A percentile compares a stretch with the other conserved stretches of the same genome.
These are phyloP conservation scores for Coprinellus aureogranulatus DNA, from an alignment of 768 basidiomycete species.

Conservation along the genomic window DNA sequence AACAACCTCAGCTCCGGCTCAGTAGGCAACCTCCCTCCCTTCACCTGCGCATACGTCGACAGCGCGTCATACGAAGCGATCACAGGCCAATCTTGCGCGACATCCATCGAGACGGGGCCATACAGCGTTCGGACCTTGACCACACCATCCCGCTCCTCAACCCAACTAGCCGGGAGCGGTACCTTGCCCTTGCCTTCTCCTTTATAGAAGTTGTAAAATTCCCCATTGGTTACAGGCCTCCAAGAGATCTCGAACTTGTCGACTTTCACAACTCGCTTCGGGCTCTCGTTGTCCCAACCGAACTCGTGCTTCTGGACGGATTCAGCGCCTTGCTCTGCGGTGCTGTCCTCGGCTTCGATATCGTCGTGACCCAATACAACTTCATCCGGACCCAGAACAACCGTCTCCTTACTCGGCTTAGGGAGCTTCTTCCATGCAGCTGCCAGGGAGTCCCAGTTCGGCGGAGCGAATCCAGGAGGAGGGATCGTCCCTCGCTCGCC, in stretches of 20 bases:
- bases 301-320: conserved; percentile 61
- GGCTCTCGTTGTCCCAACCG: conserved; percentile 96
- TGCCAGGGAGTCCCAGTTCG: conserved; percentile 63
- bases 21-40: conserved; percentile 92
- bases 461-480: conserved; percentile 70
- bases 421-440: conserved; percentile 50
- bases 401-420: conserved; percentile 38
- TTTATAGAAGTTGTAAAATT: conserved; percentile 71
- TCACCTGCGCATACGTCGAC: conserved; percentile 74
- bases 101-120: conserved; percentile 74
- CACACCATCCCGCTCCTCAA: conserved; percentile 47
- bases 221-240: conserved; percentile 84
- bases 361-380: conserved; percentile 84
- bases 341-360: conserved; percentile 61
- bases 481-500: conserved; percentile 70
- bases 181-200: conserved; percentile 43
- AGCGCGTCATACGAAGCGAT: conserved; percentile 75
- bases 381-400: conserved; percentile 56
- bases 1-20: conserved; percentile 85
- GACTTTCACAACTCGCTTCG: conserved; percentile 59
- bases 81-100: conserved; percentile 85
- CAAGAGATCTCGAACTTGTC: conserved; percentile 74
- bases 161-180: conserved; percentile 73
- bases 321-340: conserved; percentile 33
- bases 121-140: conserved; percentile 73